Base-by-base conservation (phyloP, 176 grass and related monocot species). In the Cenchrus purpureus region DNA sequence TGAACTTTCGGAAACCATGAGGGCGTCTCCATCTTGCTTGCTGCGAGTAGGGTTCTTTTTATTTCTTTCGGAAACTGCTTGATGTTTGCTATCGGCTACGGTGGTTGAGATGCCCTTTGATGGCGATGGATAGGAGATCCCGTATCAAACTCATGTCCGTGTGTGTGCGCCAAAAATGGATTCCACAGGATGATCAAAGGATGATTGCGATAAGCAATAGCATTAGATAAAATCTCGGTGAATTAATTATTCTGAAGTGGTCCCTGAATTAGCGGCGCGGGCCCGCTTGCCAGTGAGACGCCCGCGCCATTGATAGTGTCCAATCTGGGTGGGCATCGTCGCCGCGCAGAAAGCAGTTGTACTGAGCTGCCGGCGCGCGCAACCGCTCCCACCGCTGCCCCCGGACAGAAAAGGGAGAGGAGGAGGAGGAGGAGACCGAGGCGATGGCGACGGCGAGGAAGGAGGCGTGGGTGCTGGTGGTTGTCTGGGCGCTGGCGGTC, bases 401-500 rank as follows among this genome's bases (percentile, higher is more conserved):
- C 45, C 29, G 17, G 7, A 12, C 12, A 29, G 19, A 65, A 20
- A 69, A 34, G 62, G 46, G 14, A 28, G 17, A 31, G 22, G 62
- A 46, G 62, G 60, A 8, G 25, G 76, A 44, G 17, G 17, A 55
- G 20, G 65, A 66, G 53, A 22, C 15, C 37, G 68, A 37, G 78
- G 48, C 50, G 61, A 78, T 12, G 76, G 20, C 0, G 69, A 16
- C 37, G 52, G 34, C 73, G 83, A 49, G 6, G 78, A 82, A 32
- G 77, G n/a, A 56, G 7, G 67, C 37, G 83, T 62, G 50, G 29
- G 73, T 55, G 58, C 11, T 79, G 29, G 15, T 48, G 84, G 43
- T 32, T 32, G 31, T 1, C 14, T 90, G 73, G 72, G 50, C 52
- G 80, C 43, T 90, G 43, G 58, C 79, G 59, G 84, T 79, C 17